Evolutionary conservation across 805 yeast genomes (phyloP), one percentile per base, ranked within the genome.

Genomic region (Candida nonsorbophila): DNA sequence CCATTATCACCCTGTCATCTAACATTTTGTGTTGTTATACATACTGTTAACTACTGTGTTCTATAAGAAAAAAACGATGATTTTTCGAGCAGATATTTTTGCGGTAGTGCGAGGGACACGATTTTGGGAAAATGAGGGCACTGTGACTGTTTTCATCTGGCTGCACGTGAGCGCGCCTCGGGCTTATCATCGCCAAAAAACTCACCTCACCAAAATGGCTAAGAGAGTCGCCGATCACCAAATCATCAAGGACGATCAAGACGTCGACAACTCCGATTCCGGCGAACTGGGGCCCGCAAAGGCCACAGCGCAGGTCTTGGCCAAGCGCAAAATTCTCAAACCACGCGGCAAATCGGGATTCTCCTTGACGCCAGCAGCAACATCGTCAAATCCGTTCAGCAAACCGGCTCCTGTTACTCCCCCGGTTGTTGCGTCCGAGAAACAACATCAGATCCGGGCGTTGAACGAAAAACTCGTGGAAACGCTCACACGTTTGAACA

Each of bases 181-280:
- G n/a, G n/a, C n/a, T n/a, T n/a, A n/a, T n/a, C n/a, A n/a, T n/a
- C n/a, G n/a, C n/a, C n/a, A n/a, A n/a, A n/a, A n/a, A n/a, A n/a
- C n/a, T n/a, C n/a, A n/a, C 25, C 25, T 16, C 16, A 24, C 16
- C 20, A 33, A 24, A 14, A 77, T 76, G 84, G 68, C 79, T 16
- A 85, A 85, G 53, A 70, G 95, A 56, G 58, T 68, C 32, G 86
- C 87, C 13, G 72, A 65, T 29, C 54, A 63, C 13, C 94, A 85
- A 53, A 60, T 84, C 27, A 70, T 77, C 11, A 69, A 71, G 39
- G 85, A 78, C 32, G 59, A 54, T 16, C 51, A 49, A 5, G 61
- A 56, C 20, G 60, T 21, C 10, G 33, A 24, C 20, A 32, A 22
- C 16, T 29, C 34, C 8, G 25, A 24, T 14, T 28, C 32, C 24